Conservation (phyloP, 441 rosid genomes). For the Pelargonium australe region DNA sequence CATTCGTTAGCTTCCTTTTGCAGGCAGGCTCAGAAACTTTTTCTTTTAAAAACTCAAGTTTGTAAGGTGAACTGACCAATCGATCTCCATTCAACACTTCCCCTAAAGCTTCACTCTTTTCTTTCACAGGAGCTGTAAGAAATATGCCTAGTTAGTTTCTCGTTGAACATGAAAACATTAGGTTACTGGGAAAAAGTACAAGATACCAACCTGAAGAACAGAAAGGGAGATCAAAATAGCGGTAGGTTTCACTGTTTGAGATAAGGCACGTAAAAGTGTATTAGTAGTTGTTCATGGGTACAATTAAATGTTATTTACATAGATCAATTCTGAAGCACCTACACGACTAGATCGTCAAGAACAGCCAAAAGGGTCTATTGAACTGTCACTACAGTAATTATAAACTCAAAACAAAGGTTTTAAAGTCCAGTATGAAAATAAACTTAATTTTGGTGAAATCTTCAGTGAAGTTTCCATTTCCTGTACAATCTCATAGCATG, state of each 20-base stretch:
- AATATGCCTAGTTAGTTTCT: too few species aligned
- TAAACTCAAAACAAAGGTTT: neutral
- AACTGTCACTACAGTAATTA: neutral
- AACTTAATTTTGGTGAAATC: neutral
- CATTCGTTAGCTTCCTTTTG: constrained; percentile 18
- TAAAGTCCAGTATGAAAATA: neutral
- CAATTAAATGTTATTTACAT: neutral
- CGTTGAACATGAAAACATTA: neutral
- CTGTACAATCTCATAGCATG: neutral
- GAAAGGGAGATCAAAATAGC: constrained; percentile 28
- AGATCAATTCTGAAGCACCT: neutral
- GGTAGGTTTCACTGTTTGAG: constrained; percentile 29
- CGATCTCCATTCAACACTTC: constrained; percentile 32
- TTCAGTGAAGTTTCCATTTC: neutral
- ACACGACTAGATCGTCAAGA: neutral
- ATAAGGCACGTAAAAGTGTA: neutral
- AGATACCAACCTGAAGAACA: constrained; percentile 23
- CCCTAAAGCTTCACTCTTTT: constrained; percentile 30
- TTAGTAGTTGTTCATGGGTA: neutral
- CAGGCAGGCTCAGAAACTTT: constrained; percentile 22
- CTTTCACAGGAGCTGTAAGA: constrained; percentile 27
- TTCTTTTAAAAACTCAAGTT: constrained; percentile 21
- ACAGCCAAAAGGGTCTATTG: neutral
- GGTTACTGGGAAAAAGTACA: neutral
- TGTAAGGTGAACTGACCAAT: constrained; percentile 26